A percentile compares a stretch with the other conserved stretches of the same genome.
Evolutionary conservation across 805 yeast genomes (phyloP).

Genomic region (Yamadazyma olivae): DNA sequence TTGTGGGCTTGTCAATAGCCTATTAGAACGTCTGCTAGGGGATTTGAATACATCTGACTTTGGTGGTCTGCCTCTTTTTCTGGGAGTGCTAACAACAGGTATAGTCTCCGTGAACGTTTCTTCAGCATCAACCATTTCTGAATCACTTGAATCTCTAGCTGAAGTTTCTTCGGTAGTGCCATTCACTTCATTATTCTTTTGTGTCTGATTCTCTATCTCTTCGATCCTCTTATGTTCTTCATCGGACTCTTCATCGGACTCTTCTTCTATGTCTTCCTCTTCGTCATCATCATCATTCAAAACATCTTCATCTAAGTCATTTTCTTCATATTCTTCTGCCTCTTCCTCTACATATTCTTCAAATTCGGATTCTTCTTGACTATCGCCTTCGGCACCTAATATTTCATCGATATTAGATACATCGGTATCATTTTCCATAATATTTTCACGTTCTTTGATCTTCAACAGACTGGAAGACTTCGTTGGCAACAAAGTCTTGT

Average conservation of each 20-base stretch:
- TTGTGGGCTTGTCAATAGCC: neutral
- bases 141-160: neutral
- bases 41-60: neutral
- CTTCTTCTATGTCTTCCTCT: conserved; percentile 19
- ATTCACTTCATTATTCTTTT: too few species aligned
- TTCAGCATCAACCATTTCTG: neutral
- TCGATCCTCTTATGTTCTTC: neutral
- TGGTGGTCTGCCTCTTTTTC: neutral
- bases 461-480: neutral
- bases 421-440: too few species aligned
- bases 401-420: neutral
- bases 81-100: neutral
- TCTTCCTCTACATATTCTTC: conserved; percentile 11
- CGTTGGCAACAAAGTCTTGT: conserved; percentile 3
- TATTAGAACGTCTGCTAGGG: neutral
- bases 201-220: neutral
- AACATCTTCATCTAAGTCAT: conserved; percentile 22
- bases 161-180: neutral
- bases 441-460: too few species aligned
- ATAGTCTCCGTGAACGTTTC: neutral
- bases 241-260: conserved; percentile 11
- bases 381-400: conserved; percentile 1
- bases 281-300: conserved; percentile 21
- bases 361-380: conserved; percentile 4
- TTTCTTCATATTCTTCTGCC: conserved; percentile 15